Evolutionary conservation across 2,329 filamentous ascomycete genomes (phyloP), one percentile per base, ranked within the genome.

Genomic region (Lachnellula subtilissima): DNA sequence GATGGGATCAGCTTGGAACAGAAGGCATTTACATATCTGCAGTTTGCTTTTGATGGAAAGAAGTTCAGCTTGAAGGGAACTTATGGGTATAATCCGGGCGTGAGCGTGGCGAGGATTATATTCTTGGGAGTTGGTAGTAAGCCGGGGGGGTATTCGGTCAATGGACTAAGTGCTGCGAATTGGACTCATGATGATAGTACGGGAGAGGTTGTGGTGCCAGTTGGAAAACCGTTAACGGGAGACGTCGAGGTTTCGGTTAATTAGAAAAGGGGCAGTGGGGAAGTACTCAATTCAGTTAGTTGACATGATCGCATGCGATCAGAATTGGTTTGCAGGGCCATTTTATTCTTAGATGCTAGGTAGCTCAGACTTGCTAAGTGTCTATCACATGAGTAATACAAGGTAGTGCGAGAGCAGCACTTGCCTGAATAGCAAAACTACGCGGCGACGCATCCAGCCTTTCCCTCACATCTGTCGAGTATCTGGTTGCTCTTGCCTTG

Each of bases 1-100:
- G 89, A 95, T 58, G 90, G 90, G 8, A 83, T 85, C 56, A 84
- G 80, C 25, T 64, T 92, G 50, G 73, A 81, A 56, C 88, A 88
- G 70, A 59, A 72, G 2, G 69, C 64, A 1, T 81, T 77, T n/a
- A 82, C 78, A 6, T 73, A 81, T 54, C 76, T 91, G 52, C 70
- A 73, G 14, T 88, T 92, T 63, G 64, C 68, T 8, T 92, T 83
- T 67, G 72, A 76, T 47, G 68, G 76, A 2, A 79, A 80, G 36
- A 72, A 73, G 54, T 75, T 88, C 23, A 72, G 63, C 0, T 71
- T 78, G 37, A 73, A 71, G 2, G 85, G 85, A 0, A 69, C 65
- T 2, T 87, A 86, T 65, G 79, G 71, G 1, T 86, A 81, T 65
- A 56, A 75, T 70, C 55, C 72, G 1, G 71, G 68, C 5, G 69